Evolutionary conservation across 192 early-diverging fungal species (phyloP), one percentile per base, ranked within the genome.

Genomic region (Coemansia sp.): DNA sequence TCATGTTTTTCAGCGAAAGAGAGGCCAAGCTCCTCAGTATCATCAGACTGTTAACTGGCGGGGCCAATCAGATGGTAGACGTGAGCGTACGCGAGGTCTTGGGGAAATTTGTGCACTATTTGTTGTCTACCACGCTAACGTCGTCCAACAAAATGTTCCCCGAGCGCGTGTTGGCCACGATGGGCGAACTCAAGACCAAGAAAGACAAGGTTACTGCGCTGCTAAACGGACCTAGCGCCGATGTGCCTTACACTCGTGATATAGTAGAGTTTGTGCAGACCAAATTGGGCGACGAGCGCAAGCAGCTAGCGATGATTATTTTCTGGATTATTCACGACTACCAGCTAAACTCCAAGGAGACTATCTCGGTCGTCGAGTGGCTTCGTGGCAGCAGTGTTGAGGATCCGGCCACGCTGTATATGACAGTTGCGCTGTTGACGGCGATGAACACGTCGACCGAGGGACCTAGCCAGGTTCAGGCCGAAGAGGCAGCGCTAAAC

Each of bases 1-100:
- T 88, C 19, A 67, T 91, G 60, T 95, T 88, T 73, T 87, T 89
- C 68, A 67, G 73, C 39, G 92, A 95, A 61, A 72, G 89, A 53
- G 83, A 86, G 42, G 87, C 88, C 30, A 69, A 90, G 46, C 77
- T 93, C 17, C 66, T 80, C 46, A 72, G 80, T 66, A 66, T 94
- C 4, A 72, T 77, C 50, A 78, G 72, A 32, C 77, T 93, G 49
- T 66, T 92, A 62, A 77, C 81, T 2, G 86, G 76, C 40, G 55
- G 55, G 1, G 73, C 75, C 23, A 86, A 85, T 64, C 66, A 63
- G 1, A 71, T 72, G 43, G 69, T 88, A 11, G 68, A 80, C 7
- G 67, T 76, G 43, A 47, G 77, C 6, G 77, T 89, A 38, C 81
- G 86, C 58, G 68, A 58, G 3, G 70, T 78, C 16, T 81, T 88